Base-by-base conservation (phyloP, 2,329 filamentous ascomycete genomes). In the Blastomyces gilchristii region DNA sequence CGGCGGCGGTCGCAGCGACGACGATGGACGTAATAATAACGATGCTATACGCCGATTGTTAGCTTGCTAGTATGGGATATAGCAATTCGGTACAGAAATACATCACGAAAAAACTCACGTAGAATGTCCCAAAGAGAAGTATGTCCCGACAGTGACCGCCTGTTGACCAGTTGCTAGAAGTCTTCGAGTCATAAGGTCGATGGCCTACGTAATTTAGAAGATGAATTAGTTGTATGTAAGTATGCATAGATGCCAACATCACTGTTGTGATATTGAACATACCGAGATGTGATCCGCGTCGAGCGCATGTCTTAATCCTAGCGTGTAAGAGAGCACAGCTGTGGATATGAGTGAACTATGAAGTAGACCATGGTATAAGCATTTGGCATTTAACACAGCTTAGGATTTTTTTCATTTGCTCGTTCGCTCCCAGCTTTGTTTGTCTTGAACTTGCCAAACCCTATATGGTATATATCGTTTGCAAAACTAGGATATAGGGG, bases 161-260 rank as follows among this genome's bases (percentile, higher is more conserved):
- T 85, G 85, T 71, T 94, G 90, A 22, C 91, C 91, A 0, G 89
- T 84, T 0, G 92, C 92, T 47, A 97, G 85, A 31, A 97, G 84
- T 7, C 93, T 86, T 2, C 94, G 84, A 0, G 94, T 97, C 87
- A 95, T 96, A 47, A 97, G 83, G 76, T 97, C 93, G 70, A 97
- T 99, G 66, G 92, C 93, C 69, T 82, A 63, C 34, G 39, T 39
- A 45, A 22, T 28, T 16, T 11, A 25, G 6, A 16, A 6, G 18
- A 28, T 25, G 77, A 77, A 70, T 83, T 60, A 22, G 22, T 2
- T 49, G 6, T 22, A 52, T 50, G 25, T 56, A 25, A 58, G 25
- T 60, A 28, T 14, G 5, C 18, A 14, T 34, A 28, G 28, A 14
- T 64, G 37, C 9, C 37, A 39, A 3, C 9, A 12, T 39, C 9